Evolutionary conservation across 2,329 filamentous ascomycete genomes (phyloP).

Genomic region (Macroventuria anomochaeta): DNA sequence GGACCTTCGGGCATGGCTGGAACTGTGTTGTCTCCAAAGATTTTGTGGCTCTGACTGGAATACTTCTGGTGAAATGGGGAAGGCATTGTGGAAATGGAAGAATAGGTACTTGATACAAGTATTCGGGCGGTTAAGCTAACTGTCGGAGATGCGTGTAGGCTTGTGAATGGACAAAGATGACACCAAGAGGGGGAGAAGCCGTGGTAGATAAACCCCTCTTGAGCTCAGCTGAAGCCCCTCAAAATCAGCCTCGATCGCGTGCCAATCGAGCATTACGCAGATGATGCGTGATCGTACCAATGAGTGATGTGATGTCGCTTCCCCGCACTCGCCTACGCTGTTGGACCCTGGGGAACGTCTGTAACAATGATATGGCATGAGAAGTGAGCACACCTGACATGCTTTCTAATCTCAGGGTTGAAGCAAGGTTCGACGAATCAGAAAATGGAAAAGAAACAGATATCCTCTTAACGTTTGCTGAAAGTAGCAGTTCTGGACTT

Average conservation of each 20-base stretch:
- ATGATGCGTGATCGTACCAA: conserved; percentile 45
- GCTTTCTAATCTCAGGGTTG: conserved; percentile 4
- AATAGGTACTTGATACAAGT: neutral
- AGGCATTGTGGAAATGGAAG: conserved; percentile 34
- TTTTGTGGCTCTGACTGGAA: conserved; percentile 42
- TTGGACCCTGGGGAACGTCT: conserved; percentile 32
- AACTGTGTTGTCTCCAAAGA: conserved; percentile 37
- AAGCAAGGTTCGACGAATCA: conserved; percentile 19
- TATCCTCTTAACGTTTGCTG: neutral
- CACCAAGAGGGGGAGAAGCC: neutral
- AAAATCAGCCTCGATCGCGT: conserved; percentile 25
- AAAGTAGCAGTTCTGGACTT: neutral
- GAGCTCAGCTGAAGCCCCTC: conserved; percentile 24
- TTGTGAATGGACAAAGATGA: neutral
- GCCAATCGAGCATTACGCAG: conserved; percentile 43
- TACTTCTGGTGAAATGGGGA: conserved; percentile 50
- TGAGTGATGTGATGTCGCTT: conserved; percentile 32
- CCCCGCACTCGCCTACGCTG: conserved; percentile 40
- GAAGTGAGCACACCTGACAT: neutral
- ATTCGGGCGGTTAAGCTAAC: neutral
- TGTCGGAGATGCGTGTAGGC: neutral
- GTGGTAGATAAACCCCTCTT: conserved; percentile 24
- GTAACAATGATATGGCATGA: conserved; percentile 33
- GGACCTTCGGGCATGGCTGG: conserved; percentile 44
- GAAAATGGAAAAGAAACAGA: neutral